Evolutionary conservation across 305 asterid species (phyloP), one percentile per base, ranked within the genome.

Genomic region (Fraxinus floribunda): DNA sequence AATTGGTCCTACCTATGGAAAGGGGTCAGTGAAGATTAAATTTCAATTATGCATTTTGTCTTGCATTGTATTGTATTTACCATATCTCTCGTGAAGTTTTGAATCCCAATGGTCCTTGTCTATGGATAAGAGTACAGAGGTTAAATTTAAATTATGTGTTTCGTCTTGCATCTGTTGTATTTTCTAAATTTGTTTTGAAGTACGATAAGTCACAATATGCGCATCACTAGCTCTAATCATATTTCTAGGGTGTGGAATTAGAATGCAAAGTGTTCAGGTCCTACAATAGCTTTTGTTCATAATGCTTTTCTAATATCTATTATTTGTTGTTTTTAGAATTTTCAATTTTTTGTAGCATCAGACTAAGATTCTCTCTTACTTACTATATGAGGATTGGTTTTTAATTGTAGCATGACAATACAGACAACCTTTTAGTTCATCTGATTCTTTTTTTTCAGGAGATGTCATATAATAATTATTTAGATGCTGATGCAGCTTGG

Each of bases 401-500:
- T 44, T 62, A 29, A 68, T 39, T 7, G 36, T 39, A 57, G 10
- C 35, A 38, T 13, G 5, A 32, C 32, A 26, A 24, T 39, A 49
- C 76, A 34, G 39, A 7, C 41, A 10, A 11, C 60, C 52, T 16
- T 66, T 34, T 70, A 73, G 41, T 83, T 76, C 18, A 18, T 82
- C 64, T 68, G 38, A 34, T 81, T 79, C 68, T 83, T 79, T 75
- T 83, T 32, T 32, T 22, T 22, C 97, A 96, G 99, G 98, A 94
- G 86, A 94, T 96, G 98, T 96, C 98, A 15, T 96, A 93, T 86
- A 96, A 96, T 84, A 96, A 94, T 75, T 93, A 92, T 87, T 88
- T 94, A 83, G 99, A 96, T 73, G 97, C 98, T 32, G 99, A 96
- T 89, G 98, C 99, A 78, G 99, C 99, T 72, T 96, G 98, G 99